Evolutionary conservation across 2,329 filamentous ascomycete species (phyloP).

Genomic region (Bisporella sp.): DNA sequence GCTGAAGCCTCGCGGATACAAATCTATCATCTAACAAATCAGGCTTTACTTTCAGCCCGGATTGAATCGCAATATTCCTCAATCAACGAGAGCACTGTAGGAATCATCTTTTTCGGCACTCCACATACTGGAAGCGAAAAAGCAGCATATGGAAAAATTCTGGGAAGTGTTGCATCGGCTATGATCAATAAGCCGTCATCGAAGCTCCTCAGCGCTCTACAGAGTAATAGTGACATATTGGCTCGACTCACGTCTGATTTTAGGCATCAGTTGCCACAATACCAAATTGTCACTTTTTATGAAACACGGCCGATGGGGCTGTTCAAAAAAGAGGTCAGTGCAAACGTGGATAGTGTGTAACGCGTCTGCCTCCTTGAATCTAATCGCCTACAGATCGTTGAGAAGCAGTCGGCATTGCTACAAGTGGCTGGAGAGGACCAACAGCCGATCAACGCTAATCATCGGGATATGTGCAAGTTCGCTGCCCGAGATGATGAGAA

Average conservation of each 20-base stretch:
- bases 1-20: neutral
- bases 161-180: neutral
- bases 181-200: slow-evolving; percentile 1
- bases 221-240: slow-evolving; percentile 5
- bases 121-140: neutral
- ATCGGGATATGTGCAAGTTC: neutral
- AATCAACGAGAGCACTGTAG: neutral
- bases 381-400: slow-evolving; percentile 1
- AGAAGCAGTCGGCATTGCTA: slow-evolving; percentile 1
- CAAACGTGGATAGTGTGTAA: no score
- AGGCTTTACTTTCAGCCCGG: neutral
- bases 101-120: slow-evolving; percentile 5
- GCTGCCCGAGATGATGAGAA: neutral
- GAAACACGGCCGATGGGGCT: neutral
- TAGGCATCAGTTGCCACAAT: slow-evolving; percentile 1
- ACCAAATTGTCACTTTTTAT: slow-evolving; percentile 6
- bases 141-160: slow-evolving; percentile 4
- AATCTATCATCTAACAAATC: neutral
- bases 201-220: slow-evolving; percentile 4
- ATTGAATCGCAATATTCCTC: neutral
- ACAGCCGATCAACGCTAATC: neutral
- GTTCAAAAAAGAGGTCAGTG: no score
- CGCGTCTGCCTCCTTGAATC: no score
- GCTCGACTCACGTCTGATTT: slow-evolving; percentile 1
- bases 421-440: slow-evolving; percentile 3